phyloP scores from a whole-genome alignment of 352 stramenopile species.

The Globisporangium megalacanthum region DNA sequence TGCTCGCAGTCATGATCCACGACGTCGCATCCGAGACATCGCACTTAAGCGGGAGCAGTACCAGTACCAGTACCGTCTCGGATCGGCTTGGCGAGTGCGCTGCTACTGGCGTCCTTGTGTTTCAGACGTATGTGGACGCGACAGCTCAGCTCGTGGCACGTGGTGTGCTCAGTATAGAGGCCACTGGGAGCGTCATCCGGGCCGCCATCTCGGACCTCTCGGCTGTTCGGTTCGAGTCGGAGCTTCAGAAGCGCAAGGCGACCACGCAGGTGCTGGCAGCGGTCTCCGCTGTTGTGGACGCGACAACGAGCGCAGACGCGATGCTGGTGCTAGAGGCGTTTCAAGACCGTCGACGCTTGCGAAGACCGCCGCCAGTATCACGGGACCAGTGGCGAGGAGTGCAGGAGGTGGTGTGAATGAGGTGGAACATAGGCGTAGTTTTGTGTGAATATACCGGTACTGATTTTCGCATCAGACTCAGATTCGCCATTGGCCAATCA shows the following conservation, averaged over 20 bases:
- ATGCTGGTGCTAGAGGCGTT: constrained; percentile 13
- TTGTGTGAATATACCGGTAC: too few relatives aligned
- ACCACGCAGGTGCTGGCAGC: constrained; percentile 13
- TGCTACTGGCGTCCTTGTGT: background rate
- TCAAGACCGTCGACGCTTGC: background rate
- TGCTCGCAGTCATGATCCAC: constrained; percentile 20
- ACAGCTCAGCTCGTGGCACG: constrained; percentile 5
- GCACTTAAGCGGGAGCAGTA: background rate
- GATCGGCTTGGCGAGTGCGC: constrained; percentile 6
- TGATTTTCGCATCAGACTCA: too few relatives aligned
- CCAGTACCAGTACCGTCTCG: background rate
- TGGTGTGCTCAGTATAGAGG: constrained; percentile 6
- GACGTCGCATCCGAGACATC: constrained; percentile 6
- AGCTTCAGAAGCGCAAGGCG: constrained; percentile 12
- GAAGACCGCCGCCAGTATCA: too few relatives aligned
- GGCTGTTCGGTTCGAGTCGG: constrained; percentile 7
- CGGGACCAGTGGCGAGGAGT: too few relatives aligned
- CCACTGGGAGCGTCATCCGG: constrained; percentile 11
- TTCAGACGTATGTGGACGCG: constrained; percentile 16
- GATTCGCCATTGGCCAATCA: too few relatives aligned
- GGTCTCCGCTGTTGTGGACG: constrained; percentile 12
- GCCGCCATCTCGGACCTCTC: constrained; percentile 8
- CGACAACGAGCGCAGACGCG: constrained; percentile 6
- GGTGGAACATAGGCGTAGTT: too few relatives aligned
- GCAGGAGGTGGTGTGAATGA: too few relatives aligned